phyloP scores from a whole-genome alignment of 2,329 filamentous ascomycete genomes.

The Penicillium sp. region DNA sequence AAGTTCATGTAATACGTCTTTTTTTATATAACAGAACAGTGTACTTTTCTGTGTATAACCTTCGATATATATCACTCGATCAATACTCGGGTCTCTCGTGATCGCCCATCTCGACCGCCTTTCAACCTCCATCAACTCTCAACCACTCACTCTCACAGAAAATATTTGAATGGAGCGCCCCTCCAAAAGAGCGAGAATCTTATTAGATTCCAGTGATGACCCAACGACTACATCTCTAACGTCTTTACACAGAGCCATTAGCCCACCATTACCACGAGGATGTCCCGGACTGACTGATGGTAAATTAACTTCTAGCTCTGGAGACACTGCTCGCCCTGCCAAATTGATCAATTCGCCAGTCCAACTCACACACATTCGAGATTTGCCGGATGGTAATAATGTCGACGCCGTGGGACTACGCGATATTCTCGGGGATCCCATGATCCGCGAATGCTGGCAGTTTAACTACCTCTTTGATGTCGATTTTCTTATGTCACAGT shows the following conservation, averaged over 20 bases:
- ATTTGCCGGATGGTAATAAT: conserved; percentile 62
- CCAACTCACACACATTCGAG: conserved; percentile 67
- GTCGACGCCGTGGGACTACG: conserved; percentile 63
- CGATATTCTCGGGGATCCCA: conserved; percentile 70
- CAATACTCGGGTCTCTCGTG: neutral
- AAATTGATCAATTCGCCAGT: conserved; percentile 60
- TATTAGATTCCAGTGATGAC: neutral
- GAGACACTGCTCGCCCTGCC: too few relatives aligned
- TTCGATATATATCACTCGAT: neutral
- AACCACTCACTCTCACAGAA: neutral
- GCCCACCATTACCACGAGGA: neutral
- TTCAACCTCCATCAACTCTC: neutral
- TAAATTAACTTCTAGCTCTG: neutral
- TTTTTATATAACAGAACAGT: neutral
- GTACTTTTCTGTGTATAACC: neutral
- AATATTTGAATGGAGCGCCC: conserved; percentile 5
- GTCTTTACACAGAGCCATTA: conserved; percentile 5
- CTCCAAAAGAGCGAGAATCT: neutral
- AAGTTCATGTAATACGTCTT: neutral
- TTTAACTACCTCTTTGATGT: conserved; percentile 59
- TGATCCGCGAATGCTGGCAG: conserved; percentile 64
- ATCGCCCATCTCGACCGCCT: conserved; percentile 7
- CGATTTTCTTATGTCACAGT: conserved; percentile 60
- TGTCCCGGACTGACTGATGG: neutral
- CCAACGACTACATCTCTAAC: neutral